phyloP scores from a whole-genome alignment of 768 basidiomycete species.

The Russula earlei region DNA sequence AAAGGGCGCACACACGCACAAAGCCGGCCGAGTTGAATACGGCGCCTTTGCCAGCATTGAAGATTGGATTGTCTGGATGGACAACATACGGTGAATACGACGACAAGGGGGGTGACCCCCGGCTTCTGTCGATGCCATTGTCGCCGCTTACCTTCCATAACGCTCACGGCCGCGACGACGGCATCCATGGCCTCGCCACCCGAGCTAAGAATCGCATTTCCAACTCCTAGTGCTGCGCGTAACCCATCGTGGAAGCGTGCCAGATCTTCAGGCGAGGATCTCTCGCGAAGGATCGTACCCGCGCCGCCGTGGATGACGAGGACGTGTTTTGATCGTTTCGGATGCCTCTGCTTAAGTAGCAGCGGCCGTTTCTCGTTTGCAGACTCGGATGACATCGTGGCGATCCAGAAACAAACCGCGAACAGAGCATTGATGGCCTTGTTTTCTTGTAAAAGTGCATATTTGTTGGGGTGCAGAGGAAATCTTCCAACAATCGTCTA shows the following conservation, averaged over 20 bases:
- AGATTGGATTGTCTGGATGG: conserved; percentile 58
- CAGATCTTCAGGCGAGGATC: conserved; percentile 51
- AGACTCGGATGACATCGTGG: background rate
- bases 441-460: no score
- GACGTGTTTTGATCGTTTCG: conserved; percentile 24
- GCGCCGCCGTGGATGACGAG: conserved; percentile 79
- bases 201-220: conserved; percentile 48
- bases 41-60: conserved; percentile 73
- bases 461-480: no score
- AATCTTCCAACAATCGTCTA: no score
- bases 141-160: conserved; percentile 44
- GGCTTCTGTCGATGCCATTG: background rate
- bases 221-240: conserved; percentile 45
- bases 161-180: conserved; percentile 59
- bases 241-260: conserved; percentile 50
- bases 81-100: no score
- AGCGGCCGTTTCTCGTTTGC: conserved; percentile 19
- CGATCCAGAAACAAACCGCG: background rate
- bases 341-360: conserved; percentile 1
- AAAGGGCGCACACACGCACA: conserved; percentile 33
- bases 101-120: background rate
- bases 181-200: conserved; percentile 84
- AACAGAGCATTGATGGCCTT: background rate
- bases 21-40: conserved; percentile 78
- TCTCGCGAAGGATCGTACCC: conserved; percentile 51